Conservation (phyloP, 2,329 filamentous ascomycete species). For the Endothia cerciana region DNA sequence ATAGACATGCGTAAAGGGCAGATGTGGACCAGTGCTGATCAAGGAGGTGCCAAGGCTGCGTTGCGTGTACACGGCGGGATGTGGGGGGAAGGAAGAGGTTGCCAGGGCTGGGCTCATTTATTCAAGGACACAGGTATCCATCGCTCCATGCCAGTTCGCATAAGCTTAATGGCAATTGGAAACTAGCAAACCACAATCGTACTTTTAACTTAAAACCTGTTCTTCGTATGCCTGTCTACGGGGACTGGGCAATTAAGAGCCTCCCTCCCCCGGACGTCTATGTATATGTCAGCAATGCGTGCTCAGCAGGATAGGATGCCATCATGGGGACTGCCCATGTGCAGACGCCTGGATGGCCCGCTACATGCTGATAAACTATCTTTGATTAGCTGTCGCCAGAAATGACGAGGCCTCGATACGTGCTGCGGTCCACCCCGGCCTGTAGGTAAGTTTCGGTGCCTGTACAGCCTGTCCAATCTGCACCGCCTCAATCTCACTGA, state of each 20-base stretch:
- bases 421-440: background rate
- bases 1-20: background rate
- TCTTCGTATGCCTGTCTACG: background rate
- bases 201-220: background rate
- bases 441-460: background rate
- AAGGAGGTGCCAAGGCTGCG: constrained; percentile 7
- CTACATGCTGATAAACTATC: no score
- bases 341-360: no score
- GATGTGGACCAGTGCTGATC: background rate
- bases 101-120: background rate
- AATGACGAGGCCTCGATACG: background rate
- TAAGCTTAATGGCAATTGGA: no score
- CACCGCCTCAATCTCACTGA: constrained; percentile 58
- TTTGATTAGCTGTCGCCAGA: background rate
- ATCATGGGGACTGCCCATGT: background rate
- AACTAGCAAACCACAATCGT: background rate
- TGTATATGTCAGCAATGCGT: background rate
- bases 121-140: background rate
- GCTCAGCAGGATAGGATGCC: background rate
- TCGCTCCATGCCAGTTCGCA: background rate
- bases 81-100: background rate
- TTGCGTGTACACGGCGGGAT: background rate
- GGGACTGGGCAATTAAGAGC: background rate
- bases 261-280: background rate
- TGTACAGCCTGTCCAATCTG: constrained; percentile 43